A percentile compares a stretch with the other conserved stretches of the same genome.
Conservation (phyloP, 495 filamentous ascomycete genomes). For the Podospora pseudocomata region DNA sequence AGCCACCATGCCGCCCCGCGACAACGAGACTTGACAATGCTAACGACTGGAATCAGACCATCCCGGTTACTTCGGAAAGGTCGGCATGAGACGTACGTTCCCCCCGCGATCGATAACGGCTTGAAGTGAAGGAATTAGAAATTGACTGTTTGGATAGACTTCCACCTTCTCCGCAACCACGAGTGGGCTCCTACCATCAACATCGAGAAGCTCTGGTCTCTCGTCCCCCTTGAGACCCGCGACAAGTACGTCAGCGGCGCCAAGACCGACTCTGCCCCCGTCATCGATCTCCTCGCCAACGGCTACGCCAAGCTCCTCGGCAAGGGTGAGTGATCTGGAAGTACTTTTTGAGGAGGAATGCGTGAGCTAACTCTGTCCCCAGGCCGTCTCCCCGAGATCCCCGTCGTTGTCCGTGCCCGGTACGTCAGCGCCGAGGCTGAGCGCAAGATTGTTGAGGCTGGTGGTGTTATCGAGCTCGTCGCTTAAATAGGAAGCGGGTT, state of each 20-base stretch:
- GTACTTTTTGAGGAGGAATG: not conserved
- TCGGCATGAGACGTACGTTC: conserved; percentile 35
- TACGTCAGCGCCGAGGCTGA: conserved; percentile 37
- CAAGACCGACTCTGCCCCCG: conserved; percentile 34
- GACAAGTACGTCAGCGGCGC: conserved; percentile 35
- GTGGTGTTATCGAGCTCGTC: conserved; percentile 37
- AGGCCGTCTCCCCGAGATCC: conserved; percentile 37
- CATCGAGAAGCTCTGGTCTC: conserved; percentile 39
- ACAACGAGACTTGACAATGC: conserved; percentile 9
- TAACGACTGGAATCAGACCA: conserved; percentile 31
- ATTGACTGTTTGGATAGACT: conserved; percentile 19
- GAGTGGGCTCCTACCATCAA: conserved; percentile 36
- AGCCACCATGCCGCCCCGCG: conserved; percentile 5
- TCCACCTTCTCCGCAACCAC: conserved; percentile 37
- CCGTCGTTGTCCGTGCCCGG: conserved; percentile 34
- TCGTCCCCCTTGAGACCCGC: conserved; percentile 34
- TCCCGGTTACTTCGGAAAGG: conserved; percentile 40
- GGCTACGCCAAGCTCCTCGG: conserved; percentile 38
- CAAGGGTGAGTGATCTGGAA: conserved; percentile 28
- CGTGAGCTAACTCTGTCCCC: not conserved
- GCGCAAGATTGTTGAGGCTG: conserved; percentile 36
- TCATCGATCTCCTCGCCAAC: conserved; percentile 37
- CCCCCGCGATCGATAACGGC: not conserved
- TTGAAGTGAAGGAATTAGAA: not conserved
- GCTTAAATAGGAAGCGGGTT: conserved; percentile 28